phyloP scores from a whole-genome alignment of 352 stramenopile genomes.

The Pythium insidiosum region DNA sequence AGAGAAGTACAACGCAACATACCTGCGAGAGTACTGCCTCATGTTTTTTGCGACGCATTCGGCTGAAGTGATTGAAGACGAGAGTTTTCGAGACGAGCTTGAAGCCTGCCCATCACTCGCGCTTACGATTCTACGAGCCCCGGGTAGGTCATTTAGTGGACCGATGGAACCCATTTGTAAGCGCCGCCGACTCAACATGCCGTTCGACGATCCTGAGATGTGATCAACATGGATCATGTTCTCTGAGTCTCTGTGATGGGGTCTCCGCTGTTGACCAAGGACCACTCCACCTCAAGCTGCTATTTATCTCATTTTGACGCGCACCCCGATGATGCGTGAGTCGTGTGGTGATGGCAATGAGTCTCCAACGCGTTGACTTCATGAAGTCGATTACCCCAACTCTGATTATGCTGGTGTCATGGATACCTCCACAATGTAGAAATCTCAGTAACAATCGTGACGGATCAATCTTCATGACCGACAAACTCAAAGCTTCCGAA shows the following conservation, averaged over 20 bases:
- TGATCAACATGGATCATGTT: too few species aligned
- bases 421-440: too few species aligned
- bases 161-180: conserved; percentile 49
- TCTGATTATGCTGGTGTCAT: too few species aligned
- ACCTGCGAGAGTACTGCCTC: conserved; percentile 77
- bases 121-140: conserved; percentile 62
- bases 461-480: conserved; percentile 37
- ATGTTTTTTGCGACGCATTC: conserved; percentile 73
- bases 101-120: conserved; percentile 69
- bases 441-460: too few species aligned
- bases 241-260: too few species aligned
- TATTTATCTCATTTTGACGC: too few species aligned
- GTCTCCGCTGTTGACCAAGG: too few species aligned
- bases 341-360: too few species aligned
- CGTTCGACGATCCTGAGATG: conserved; percentile 65
- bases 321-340: too few species aligned
- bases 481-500: conserved; percentile 88
- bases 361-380: too few species aligned
- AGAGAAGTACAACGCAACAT: conserved; percentile 79
- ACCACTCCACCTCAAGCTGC: too few species aligned
- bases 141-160: conserved; percentile 72
- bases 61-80: conserved; percentile 72
- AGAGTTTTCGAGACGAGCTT: conserved; percentile 77
- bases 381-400: too few species aligned
- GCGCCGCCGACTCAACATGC: conserved; percentile 76